Evolutionary conservation across 2,329 filamentous ascomycete genomes (phyloP).

Genomic region (Phoma sp.): DNA sequence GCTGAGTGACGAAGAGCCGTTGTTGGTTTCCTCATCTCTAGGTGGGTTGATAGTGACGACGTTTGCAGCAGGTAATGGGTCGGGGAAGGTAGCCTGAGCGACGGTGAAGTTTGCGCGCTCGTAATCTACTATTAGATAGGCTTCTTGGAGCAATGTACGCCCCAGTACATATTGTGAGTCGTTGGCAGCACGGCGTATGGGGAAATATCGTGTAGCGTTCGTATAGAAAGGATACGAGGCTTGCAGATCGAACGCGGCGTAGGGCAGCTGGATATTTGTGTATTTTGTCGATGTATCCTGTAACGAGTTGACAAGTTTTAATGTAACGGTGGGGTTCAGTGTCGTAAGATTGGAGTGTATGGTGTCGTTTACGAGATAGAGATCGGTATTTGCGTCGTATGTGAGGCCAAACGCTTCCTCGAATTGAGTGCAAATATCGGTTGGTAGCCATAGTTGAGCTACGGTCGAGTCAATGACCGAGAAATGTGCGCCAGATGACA

Average conservation of each 20-base stretch:
- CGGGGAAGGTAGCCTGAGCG: slow-evolving; percentile 45
- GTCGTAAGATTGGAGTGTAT: slow-evolving; percentile 40
- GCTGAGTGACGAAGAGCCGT: slow-evolving; percentile 22
- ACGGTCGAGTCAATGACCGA: slow-evolving; percentile 52
- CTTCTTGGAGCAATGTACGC: slow-evolving; percentile 71
- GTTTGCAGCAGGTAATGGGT: slow-evolving; percentile 38
- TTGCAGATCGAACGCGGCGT: slow-evolving; percentile 56
- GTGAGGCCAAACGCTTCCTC: slow-evolving; percentile 49
- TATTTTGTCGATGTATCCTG: slow-evolving; percentile 42
- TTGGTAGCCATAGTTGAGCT: slow-evolving; percentile 51
- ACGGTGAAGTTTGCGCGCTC: slow-evolving; percentile 56
- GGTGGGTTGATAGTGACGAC: slow-evolving; percentile 36
- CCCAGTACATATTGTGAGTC: slow-evolving; percentile 67
- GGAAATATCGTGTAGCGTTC: slow-evolving; percentile 71
- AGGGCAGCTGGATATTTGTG: slow-evolving; percentile 54
- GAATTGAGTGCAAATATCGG: slow-evolving; percentile 49
- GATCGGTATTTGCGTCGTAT: slow-evolving; percentile 45
- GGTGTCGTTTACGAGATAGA: slow-evolving; percentile 50
- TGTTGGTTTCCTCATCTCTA: background rate
- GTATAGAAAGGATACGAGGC: slow-evolving; percentile 61
- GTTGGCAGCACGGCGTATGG: slow-evolving; percentile 64
- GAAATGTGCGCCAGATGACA: slow-evolving; percentile 40
- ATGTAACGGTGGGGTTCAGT: slow-evolving; percentile 46
- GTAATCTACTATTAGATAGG: slow-evolving; percentile 59
- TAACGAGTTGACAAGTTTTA: slow-evolving; percentile 45